Evolutionary conservation across 2,329 filamentous ascomycete species (phyloP).

Genomic region (Coniochaeta sp.): DNA sequence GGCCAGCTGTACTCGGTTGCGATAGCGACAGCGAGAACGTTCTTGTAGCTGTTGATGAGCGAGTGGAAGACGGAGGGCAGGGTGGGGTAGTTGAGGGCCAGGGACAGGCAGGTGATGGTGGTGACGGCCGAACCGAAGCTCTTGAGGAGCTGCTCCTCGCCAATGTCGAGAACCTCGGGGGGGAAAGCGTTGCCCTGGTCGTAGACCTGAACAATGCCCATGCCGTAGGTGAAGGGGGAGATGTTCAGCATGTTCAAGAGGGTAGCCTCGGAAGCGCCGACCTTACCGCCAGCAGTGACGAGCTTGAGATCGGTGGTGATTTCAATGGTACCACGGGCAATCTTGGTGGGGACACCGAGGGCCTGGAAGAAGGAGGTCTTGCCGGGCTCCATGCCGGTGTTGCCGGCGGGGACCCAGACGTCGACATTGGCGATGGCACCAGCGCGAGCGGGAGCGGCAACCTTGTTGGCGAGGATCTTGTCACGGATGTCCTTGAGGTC

Average conservation of each 20-base stretch:
- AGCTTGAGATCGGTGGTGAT: conserved; percentile 98
- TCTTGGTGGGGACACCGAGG: conserved; percentile 99
- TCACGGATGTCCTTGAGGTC: conserved; percentile 90
- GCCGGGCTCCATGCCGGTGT: conserved; percentile 99
- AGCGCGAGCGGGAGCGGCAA: conserved; percentile 94
- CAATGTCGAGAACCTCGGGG: conserved; percentile 79
- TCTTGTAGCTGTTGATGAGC: conserved; percentile 97
- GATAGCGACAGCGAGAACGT: conserved; percentile 80
- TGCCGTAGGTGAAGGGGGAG: conserved; percentile 99
- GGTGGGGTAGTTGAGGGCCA: conserved; percentile 92
- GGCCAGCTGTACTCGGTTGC: conserved; percentile 90
- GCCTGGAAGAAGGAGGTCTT: conserved; percentile 99
- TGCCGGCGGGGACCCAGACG: conserved; percentile 93
- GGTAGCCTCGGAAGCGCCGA: conserved; percentile 97
- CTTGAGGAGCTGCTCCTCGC: conserved; percentile 88
- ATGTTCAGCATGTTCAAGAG: conserved; percentile 99
- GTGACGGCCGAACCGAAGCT: conserved; percentile 72
- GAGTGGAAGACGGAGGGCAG: conserved; percentile 95
- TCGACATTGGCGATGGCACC: conserved; percentile 91
- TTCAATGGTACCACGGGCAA: conserved; percentile 99
- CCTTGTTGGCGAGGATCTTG: conserved; percentile 94
- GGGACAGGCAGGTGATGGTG: conserved; percentile 83
- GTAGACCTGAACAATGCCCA: conserved; percentile 94
- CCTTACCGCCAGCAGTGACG: conserved; percentile 85
- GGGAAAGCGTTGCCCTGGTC: conserved; percentile 93